Evolutionary conservation across 805 yeast genomes (phyloP), one percentile per base, ranked within the genome.

Genomic region (Ogataea henricii): DNA sequence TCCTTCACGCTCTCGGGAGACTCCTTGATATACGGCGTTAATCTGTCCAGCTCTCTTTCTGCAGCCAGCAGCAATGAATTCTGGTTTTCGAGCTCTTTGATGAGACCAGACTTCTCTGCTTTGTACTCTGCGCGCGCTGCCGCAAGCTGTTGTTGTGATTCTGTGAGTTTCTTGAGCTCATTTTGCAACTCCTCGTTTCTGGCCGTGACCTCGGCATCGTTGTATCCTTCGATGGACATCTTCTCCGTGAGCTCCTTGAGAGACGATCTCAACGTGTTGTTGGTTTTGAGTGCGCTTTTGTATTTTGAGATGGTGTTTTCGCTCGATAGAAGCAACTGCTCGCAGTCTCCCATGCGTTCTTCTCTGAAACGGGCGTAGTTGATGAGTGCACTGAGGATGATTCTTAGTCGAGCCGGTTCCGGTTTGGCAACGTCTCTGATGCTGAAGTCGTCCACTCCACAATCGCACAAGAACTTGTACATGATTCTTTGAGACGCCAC

Each of bases 311-410:
- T 65, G 41, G 77, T 67, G 9, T 70, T 60, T 44, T 83, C 86
- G 50, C 82, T 78, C 38, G 73, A 70, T 6, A 74, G 68, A 23
- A 85, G 79, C 21, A 86, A 69, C 21, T 77, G 78, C 51, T 83
- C 89, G 59, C 87, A 83, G 55, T 85, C 90, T 20, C 72, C 75
- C 63, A 83, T 77, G 49, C 87, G 82, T 54, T 83, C 89, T 56
- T 88, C 95, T 55, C 96, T 76, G 59, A 87, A 89, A 47, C 92
- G 70, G 1, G 95, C 95, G 72, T 81, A 90, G 63, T 90, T 90
- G 18, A 89, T 86, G 42, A 89, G 82, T 0, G 94, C 94, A 62
- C 96, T 88, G 22, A 89, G 65, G 17, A 89, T 73, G 40, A 92
- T 70, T 52, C 82, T 70, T 1, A 81, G 73, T 48, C 96, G 71